A percentile compares a stretch with the other conserved stretches of the same genome.
Evolutionary conservation across 768 basidiomycete genomes (phyloP).

Genomic region (Calocybe indica): DNA sequence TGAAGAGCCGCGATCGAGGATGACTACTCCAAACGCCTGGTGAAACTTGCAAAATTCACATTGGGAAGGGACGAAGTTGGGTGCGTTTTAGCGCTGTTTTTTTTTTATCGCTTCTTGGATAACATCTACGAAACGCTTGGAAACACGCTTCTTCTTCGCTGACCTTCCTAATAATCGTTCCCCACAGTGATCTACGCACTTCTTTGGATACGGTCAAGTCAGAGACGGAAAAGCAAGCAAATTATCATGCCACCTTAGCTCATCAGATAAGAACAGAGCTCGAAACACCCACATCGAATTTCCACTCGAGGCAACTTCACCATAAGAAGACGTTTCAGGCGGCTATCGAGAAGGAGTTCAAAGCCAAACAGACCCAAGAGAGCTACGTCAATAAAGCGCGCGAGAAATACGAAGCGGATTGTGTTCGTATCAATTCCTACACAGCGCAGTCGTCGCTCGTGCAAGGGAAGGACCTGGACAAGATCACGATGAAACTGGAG

Average conservation of each 20-base stretch:
- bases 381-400: slow-evolving; percentile 81
- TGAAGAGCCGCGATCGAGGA: slow-evolving; percentile 84
- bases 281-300: slow-evolving; percentile 57
- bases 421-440: slow-evolving; percentile 88
- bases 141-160: background rate
- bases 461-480: slow-evolving; percentile 92
- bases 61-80: slow-evolving; percentile 92
- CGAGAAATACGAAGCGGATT: slow-evolving; percentile 92
- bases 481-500: slow-evolving; percentile 81
- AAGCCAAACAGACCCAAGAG: slow-evolving; percentile 84
- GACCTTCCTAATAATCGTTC: slow-evolving; percentile 14
- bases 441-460: slow-evolving; percentile 87
- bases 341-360: slow-evolving; percentile 85
- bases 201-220: slow-evolving; percentile 72
- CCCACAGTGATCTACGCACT: slow-evolving; percentile 68
- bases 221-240: slow-evolving; percentile 82
- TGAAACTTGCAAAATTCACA: slow-evolving; percentile 67
- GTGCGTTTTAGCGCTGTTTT: slow-evolving; percentile 46
- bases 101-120: background rate
- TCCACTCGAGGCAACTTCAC: slow-evolving; percentile 58
- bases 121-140: background rate
- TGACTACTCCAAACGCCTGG: slow-evolving; percentile 85
- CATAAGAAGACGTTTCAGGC: slow-evolving; percentile 71
- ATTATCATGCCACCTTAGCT: slow-evolving; percentile 67
- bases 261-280: slow-evolving; percentile 71